Conservation (phyloP, 345 rosid genomes). For the Gynandropsis gynandra region DNA sequence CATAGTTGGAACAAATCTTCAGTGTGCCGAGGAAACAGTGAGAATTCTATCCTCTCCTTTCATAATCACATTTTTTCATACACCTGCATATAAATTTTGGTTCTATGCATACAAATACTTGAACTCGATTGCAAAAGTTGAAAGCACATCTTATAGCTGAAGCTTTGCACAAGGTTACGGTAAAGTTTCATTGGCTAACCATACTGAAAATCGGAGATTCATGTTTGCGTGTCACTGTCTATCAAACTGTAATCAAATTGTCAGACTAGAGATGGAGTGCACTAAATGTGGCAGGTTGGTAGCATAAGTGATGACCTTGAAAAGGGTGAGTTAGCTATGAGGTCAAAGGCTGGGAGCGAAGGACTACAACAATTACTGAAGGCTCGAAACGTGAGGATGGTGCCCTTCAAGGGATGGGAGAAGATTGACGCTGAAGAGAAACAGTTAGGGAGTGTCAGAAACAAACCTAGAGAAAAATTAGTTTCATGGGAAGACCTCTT, state of each 20-base stretch:
- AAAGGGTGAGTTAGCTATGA: slow-evolving; percentile 33
- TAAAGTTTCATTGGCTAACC: background rate
- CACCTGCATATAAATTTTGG: background rate
- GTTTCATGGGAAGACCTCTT: slow-evolving; percentile 49
- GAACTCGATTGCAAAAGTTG: background rate
- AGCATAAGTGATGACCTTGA: slow-evolving; percentile 69
- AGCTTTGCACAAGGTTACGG: background rate
- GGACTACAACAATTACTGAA: slow-evolving; percentile 62
- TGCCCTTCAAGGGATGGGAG: slow-evolving; percentile 64
- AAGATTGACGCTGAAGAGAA: slow-evolving; percentile 69
- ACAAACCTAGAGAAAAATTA: slow-evolving; percentile 68
- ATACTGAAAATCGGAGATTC: background rate
- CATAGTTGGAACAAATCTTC: slow-evolving; percentile 79
- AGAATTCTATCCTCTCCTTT: slow-evolving; percentile 24
- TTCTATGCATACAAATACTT: background rate
- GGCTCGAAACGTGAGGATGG: slow-evolving; percentile 31
- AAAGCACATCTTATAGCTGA: background rate
- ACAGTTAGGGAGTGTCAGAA: slow-evolving; percentile 48
- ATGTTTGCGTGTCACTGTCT: background rate
- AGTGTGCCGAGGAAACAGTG: slow-evolving; percentile 92
- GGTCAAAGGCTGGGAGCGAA: slow-evolving; percentile 49
- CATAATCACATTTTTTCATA: background rate
- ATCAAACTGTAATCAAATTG: no score
- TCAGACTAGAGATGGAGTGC: slow-evolving; percentile 1
- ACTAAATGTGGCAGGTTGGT: slow-evolving; percentile 39